Evolutionary conservation across 2,329 filamentous ascomycete genomes (phyloP).

Genomic region (Pestalotiopsis sp.): DNA sequence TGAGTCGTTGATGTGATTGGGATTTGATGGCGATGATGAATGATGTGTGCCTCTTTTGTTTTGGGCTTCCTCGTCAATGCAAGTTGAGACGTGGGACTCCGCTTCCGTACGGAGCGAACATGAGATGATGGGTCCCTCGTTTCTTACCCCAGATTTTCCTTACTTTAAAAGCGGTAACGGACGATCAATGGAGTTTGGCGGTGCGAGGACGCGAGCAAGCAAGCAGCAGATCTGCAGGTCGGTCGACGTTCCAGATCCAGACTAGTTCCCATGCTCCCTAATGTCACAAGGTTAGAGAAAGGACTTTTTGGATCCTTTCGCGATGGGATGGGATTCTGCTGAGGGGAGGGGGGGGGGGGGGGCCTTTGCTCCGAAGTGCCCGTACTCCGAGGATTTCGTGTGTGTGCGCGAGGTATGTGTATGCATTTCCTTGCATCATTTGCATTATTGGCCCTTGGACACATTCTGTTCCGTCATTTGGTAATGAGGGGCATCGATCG

Average conservation of each 20-base stretch:
- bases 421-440: not conserved
- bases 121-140: not conserved
- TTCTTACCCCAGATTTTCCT: slow-evolving; percentile 12
- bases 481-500: not conserved
- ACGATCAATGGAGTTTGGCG: not conserved
- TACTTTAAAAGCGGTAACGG: not conserved
- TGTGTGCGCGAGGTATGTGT: not conserved
- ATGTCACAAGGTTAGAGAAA: slow-evolving; percentile 9
- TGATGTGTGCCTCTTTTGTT: not conserved
- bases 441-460: not conserved
- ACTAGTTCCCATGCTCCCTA: slow-evolving; percentile 2
- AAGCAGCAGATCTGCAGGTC: slow-evolving; percentile 4
- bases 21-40: not conserved
- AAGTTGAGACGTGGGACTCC: not conserved
- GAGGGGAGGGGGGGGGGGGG: not conserved
- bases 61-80: not conserved
- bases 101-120: not conserved
- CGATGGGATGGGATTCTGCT: not conserved
- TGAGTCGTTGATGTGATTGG: not conserved
- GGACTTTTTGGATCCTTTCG: not conserved
- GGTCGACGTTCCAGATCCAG: slow-evolving; percentile 3
- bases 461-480: not conserved
- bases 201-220: not conserved
- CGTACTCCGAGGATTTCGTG: not conserved
- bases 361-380: not conserved